Conservation (phyloP, 2,329 filamentous ascomycete species). For the Dactylellina cionopaga region DNA sequence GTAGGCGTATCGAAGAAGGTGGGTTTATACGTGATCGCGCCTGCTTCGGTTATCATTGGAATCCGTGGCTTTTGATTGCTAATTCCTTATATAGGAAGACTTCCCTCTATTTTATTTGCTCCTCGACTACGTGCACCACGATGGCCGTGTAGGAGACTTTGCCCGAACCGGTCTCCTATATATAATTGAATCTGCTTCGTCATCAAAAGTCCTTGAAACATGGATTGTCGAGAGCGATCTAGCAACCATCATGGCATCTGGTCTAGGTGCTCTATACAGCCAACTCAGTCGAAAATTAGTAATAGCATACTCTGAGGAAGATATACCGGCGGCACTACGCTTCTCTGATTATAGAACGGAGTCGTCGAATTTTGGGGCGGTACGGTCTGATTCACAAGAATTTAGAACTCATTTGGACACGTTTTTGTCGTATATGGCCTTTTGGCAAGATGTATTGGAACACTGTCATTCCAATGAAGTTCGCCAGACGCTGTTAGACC, state of each 20-base stretch:
- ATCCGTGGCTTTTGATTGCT: no score
- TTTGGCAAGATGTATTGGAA: constrained; percentile 98
- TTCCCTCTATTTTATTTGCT: constrained; percentile 96
- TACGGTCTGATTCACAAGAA: constrained; percentile 76
- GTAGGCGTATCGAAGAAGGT: constrained; percentile 79
- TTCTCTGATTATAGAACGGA: constrained; percentile 87
- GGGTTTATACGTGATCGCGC: no score
- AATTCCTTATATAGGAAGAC: constrained; percentile 76
- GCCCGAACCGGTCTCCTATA: constrained; percentile 92
- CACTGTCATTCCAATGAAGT: constrained; percentile 93
- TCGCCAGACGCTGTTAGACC: constrained; percentile 89
- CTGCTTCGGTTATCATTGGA: no score
- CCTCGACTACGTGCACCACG: constrained; percentile 95
- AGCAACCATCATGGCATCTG: constrained; percentile 95
- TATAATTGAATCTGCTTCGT: constrained; percentile 91
- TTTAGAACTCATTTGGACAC: constrained; percentile 89
- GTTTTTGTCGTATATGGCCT: constrained; percentile 91
- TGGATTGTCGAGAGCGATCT: constrained; percentile 98
- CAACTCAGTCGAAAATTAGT: constrained; percentile 80
- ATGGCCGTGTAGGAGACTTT: constrained; percentile 94
- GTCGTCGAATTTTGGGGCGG: constrained; percentile 63
- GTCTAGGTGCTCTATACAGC: constrained; percentile 80
- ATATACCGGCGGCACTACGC: constrained; percentile 82
- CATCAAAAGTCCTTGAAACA: constrained; percentile 82
- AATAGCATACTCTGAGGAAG: constrained; percentile 77